A percentile compares a stretch with the other conserved stretches of the same genome.
Evolutionary conservation across 2,329 filamentous ascomycete genomes (phyloP).

Genomic region (Alternaria brassicae): DNA sequence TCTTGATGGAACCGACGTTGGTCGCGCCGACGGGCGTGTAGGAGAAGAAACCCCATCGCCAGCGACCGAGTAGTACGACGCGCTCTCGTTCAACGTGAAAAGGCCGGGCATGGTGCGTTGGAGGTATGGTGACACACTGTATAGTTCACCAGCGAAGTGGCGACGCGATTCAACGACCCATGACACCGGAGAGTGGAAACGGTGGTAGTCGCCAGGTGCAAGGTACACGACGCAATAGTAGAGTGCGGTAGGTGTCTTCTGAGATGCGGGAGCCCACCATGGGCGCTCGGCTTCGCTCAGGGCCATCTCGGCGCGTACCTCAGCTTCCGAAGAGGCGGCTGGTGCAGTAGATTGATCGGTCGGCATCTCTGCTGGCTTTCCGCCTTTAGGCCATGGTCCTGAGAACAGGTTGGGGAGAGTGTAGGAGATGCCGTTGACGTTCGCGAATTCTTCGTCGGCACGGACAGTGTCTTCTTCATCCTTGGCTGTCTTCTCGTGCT

Average conservation of each 20-base stretch:
- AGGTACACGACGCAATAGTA: constrained; percentile 97
- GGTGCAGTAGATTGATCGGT: constrained; percentile 76
- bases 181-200: constrained; percentile 92
- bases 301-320: constrained; percentile 84
- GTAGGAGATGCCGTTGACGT: constrained; percentile 94
- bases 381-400: constrained; percentile 61
- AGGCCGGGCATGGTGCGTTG: constrained; percentile 91
- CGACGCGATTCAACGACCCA: constrained; percentile 95
- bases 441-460: constrained; percentile 90
- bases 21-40: constrained; percentile 96
- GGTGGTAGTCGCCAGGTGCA: constrained; percentile 96
- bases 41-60: constrained; percentile 97
- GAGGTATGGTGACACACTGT: constrained; percentile 92
- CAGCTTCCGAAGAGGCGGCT: constrained; percentile 75
- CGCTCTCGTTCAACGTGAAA: constrained; percentile 98
- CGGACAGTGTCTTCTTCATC: constrained; percentile 70
- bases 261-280: constrained; percentile 56
- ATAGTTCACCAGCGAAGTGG: constrained; percentile 97
- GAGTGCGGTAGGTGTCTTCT: constrained; percentile 66
- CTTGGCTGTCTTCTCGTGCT: constrained; percentile 38
- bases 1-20: constrained; percentile 93
- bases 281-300: constrained; percentile 66
- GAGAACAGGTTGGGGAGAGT: constrained; percentile 87
- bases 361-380: constrained; percentile 59
- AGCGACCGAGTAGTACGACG: constrained; percentile 89